A percentile compares a stretch with the other conserved stretches of the same genome.
phyloP scores from a whole-genome alignment of 345 rosid species.

The Dipteronia sinensis region DNA sequence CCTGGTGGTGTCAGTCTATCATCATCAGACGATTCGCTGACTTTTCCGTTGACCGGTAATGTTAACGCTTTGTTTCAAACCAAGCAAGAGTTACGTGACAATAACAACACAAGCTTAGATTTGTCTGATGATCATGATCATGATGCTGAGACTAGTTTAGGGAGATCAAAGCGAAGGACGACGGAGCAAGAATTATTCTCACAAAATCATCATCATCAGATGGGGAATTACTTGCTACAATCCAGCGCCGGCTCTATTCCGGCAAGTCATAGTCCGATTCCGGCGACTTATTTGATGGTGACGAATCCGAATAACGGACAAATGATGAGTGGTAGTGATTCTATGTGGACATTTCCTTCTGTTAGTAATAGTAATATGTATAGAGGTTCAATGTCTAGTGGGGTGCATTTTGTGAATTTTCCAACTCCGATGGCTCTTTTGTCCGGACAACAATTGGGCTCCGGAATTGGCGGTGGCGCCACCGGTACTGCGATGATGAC shows the following conservation, averaged over 20 bases:
- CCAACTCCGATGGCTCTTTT: constrained; percentile 69
- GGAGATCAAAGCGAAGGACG: constrained; percentile 27
- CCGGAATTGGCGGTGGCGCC: constrained; percentile 34
- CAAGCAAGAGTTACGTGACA: constrained; percentile 40
- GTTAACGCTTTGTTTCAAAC: constrained; percentile 33
- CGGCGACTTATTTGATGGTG: constrained; percentile 73
- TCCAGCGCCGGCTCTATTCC: constrained; percentile 59
- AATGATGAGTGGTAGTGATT: constrained; percentile 41
- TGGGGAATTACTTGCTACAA: constrained; percentile 60
- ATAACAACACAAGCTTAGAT: constrained; percentile 17
- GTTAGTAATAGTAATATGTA: constrained; percentile 31
- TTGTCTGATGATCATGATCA: constrained; percentile 28
- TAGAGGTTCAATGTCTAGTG: constrained; percentile 45
- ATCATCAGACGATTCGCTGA: constrained; percentile 24
- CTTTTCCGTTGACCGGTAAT: constrained; percentile 24
- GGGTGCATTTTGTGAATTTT: constrained; percentile 80
- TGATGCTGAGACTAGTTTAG: constrained; percentile 18
- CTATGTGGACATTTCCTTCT: constrained; percentile 51
- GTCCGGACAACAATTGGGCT: constrained; percentile 58
- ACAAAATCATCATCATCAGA: constrained; percentile 46
- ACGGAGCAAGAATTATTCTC: constrained; percentile 22
- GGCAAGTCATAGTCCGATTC: constrained; percentile 45
- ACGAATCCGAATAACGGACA: constrained; percentile 41
- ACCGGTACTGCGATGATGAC: constrained; percentile 33
- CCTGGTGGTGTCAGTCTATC: constrained; percentile 35